Conservation (phyloP, 78 protist genomes). For the slime mould (Dictyostelium discoideum) region DNA sequence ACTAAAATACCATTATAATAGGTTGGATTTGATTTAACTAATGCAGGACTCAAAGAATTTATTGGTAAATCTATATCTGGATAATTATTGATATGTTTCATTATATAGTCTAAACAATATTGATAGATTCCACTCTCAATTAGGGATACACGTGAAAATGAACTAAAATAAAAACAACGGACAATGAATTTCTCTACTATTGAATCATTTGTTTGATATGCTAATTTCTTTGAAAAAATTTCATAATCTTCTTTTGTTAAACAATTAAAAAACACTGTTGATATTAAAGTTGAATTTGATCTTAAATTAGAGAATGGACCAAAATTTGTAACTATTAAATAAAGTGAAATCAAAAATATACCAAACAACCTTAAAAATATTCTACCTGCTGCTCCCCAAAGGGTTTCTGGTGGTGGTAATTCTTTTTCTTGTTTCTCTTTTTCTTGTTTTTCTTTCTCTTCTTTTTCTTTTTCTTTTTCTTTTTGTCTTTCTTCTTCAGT, state of each 20-base stretch:
- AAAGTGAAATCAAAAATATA: too few species aligned
- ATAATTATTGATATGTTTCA: background rate
- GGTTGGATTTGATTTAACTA: too few species aligned
- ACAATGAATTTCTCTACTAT: background rate
- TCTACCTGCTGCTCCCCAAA: background rate
- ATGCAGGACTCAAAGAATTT: too few species aligned
- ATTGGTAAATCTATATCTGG: too few species aligned
- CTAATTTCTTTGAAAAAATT: background rate
- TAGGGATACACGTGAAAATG: background rate
- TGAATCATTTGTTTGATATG: background rate
- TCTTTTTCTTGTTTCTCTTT: background rate
- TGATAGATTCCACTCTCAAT: background rate
- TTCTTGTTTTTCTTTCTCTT: background rate
- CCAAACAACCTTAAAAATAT: too few species aligned
- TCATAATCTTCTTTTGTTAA: background rate
- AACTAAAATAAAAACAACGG: background rate
- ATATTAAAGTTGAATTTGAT: background rate
- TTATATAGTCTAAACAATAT: background rate
- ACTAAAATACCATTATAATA: too few species aligned
- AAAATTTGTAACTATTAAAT: too few species aligned
- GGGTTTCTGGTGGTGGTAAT: background rate
- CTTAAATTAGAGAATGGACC: background rate
- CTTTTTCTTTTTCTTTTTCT: background rate
- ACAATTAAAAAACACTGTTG: background rate
- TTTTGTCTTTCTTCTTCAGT: background rate